These are phyloP conservation scores for Lactarius hatsudake DNA, from an alignment of 768 basidiomycete species.

Conservation along the genomic window DNA sequence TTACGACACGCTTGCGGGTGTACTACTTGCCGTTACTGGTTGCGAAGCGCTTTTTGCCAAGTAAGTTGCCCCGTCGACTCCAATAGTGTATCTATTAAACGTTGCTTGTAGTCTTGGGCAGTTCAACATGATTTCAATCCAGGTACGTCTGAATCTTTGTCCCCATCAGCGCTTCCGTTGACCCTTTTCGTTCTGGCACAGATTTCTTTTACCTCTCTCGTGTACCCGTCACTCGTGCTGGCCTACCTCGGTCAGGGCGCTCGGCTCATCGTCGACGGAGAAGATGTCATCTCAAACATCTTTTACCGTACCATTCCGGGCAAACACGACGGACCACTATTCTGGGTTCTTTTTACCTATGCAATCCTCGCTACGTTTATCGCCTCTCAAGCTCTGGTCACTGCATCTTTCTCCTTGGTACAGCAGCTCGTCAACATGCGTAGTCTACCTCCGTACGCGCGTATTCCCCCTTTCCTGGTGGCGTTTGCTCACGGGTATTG, in stretches of 20 bases:
- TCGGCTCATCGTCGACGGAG: slow-evolving; percentile 51
- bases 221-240: slow-evolving; percentile 59
- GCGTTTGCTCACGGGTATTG: background rate
- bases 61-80: slow-evolving; percentile 33
- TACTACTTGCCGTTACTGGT: slow-evolving; percentile 64
- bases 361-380: slow-evolving; percentile 65
- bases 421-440: slow-evolving; percentile 67
- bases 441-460: slow-evolving; percentile 47
- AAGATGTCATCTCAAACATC: slow-evolving; percentile 48
- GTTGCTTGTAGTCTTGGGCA: slow-evolving; percentile 52
- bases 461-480: background rate
- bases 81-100: background rate
- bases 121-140: slow-evolving; percentile 60
- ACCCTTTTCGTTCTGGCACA: slow-evolving; percentile 23
- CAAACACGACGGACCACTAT: slow-evolving; percentile 47
- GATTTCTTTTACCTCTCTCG: slow-evolving; percentile 51
- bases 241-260: slow-evolving; percentile 78
- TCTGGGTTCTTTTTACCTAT: slow-evolving; percentile 65
- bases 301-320: slow-evolving; percentile 70
- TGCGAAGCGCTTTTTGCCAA: slow-evolving; percentile 69
- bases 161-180: background rate
- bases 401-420: slow-evolving; percentile 58
- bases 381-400: slow-evolving; percentile 68
- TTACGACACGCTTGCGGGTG: slow-evolving; percentile 59
- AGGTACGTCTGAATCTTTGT: slow-evolving; percentile 34